A percentile compares a stretch with the other conserved stretches of the same genome.
Conservation (phyloP, 2,329 filamentous ascomycete species). For the Fusarium tjaetaba region DNA sequence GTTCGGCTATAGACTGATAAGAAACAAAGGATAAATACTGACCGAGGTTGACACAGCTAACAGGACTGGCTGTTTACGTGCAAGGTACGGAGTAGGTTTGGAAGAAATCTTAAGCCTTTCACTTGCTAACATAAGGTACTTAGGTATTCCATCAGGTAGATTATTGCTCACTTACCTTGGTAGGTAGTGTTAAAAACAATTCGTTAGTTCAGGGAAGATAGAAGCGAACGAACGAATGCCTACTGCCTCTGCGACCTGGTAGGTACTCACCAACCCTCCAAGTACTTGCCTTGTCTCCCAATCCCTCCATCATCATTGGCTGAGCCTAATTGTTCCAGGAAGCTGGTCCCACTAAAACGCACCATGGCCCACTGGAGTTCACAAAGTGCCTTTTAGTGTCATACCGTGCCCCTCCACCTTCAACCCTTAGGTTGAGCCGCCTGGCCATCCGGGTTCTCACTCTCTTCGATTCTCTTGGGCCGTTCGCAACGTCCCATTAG, state of each 20-base stretch:
- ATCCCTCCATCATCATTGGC: constrained; percentile 27
- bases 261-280: background rate
- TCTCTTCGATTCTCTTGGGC: constrained; percentile 25
- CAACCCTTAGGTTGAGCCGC: constrained; percentile 22
- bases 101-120: background rate
- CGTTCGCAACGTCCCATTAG: constrained; percentile 34
- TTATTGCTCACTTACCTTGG: background rate
- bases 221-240: background rate
- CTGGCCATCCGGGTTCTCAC: constrained; percentile 48
- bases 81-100: background rate
- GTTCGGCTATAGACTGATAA: background rate
- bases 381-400: constrained; percentile 27
- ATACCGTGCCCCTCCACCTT: constrained; percentile 34
- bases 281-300: background rate
- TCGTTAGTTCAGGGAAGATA: background rate
- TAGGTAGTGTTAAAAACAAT: background rate
- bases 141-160: background rate
- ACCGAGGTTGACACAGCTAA: background rate
- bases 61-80: background rate
- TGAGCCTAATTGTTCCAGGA: background rate
- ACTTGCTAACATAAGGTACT: background rate
- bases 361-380: constrained; percentile 18
- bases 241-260: background rate
- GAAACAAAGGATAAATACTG: background rate
- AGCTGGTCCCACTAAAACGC: constrained; percentile 7